Base-by-base conservation (phyloP, 768 basidiomycete genomes). In the Hysterangium stoloniferum region DNA sequence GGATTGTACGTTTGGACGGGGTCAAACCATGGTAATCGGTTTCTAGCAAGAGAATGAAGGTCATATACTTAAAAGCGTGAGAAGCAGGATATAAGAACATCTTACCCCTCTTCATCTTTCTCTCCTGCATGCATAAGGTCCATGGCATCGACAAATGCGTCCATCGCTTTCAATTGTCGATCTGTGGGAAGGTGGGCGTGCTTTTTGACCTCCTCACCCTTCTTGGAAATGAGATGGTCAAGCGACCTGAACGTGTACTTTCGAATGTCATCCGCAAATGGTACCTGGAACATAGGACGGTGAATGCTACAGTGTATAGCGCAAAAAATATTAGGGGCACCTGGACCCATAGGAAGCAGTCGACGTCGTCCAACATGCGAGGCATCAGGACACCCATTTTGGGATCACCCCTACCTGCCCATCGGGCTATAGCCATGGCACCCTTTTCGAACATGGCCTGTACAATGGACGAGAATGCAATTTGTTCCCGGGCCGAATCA, bases 201-300 rank as follows among this genome's bases (percentile, higher is more conserved):
- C 53, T 80, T 78, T 19, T 68, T 76, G 32, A 97, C 64, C 0
- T 63, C 64, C 57, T 88, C 82, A 2, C 92, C 91, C 40, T 82
- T 84, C 62, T 79, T 86, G 49, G 80, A 83, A 52, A 83, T 69
- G 13, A 95, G 74, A 8, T 72, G 72, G 37, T 82, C 78, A 27
- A 98, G 74, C 0, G 88, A 88, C 0, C 85, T 79, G 63, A 99
- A 97, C 8, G 79, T 80, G 64, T 89, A 91, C 56, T 81, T 86
- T 52, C 92, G 80, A 46, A 92, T 73, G 58, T 99, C 95, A 62
- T 99, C 95, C 2, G 91, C 91, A 61, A 96, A 97, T 0, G 95
- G 95, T 77, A 97, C 79, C 91, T 94, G 56, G 8, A 35, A 46
- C 2, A 34, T n/a, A 6, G n/a, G 37, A 43, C 19, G 36, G 40